These are phyloP conservation scores for Cutaneotrichosporon cyanovorans DNA, from an alignment of 1,284 basidiomycete species.

Conservation along the genomic window DNA sequence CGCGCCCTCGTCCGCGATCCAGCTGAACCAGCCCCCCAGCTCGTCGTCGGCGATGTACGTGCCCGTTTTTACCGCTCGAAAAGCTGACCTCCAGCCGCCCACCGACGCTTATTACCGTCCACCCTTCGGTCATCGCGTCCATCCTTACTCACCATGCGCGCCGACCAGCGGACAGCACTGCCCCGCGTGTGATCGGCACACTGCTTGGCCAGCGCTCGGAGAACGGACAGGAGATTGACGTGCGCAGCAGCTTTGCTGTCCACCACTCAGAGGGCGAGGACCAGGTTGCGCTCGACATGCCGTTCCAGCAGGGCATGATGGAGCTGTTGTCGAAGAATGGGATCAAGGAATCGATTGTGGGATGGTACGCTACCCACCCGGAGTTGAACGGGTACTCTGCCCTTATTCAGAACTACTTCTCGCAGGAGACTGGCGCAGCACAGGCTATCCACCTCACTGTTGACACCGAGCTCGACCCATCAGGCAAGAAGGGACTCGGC, in stretches of 20 bases:
- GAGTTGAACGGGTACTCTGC: slow-evolving; percentile 93
- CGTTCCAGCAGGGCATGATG: slow-evolving; percentile 89
- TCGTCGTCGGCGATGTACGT: slow-evolving; percentile 34
- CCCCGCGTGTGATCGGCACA: slow-evolving; percentile 81
- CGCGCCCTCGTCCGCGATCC: slow-evolving; percentile 40
- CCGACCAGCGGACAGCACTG: slow-evolving; percentile 55
- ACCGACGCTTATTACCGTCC: slow-evolving; percentile 68
- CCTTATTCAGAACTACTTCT: slow-evolving; percentile 97
- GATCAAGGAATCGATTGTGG: slow-evolving; percentile 45
- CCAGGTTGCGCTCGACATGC: slow-evolving; percentile 90
- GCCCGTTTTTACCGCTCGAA: not conserved
- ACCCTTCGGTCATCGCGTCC: slow-evolving; percentile 88
- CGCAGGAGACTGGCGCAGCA: slow-evolving; percentile 79
- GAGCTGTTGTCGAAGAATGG: slow-evolving; percentile 57
- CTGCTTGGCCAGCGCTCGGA: slow-evolving; percentile 80
- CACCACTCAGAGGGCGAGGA: slow-evolving; percentile 85
- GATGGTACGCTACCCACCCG: slow-evolving; percentile 73
- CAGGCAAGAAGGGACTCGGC: slow-evolving; percentile 60
- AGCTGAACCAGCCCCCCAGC: slow-evolving; percentile 42
- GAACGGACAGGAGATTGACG: slow-evolving; percentile 56
- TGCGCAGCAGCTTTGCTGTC: slow-evolving; percentile 78
- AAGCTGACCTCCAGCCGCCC: slow-evolving; percentile 49
- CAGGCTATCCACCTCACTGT: slow-evolving; percentile 89
- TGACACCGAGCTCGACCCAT: slow-evolving; percentile 62
- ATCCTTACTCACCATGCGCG: slow-evolving; percentile 97